These are phyloP conservation scores for Pseudogymnoascus sp. DNA, from an alignment of 2,329 filamentous ascomycete genomes.

Conservation along the genomic window DNA sequence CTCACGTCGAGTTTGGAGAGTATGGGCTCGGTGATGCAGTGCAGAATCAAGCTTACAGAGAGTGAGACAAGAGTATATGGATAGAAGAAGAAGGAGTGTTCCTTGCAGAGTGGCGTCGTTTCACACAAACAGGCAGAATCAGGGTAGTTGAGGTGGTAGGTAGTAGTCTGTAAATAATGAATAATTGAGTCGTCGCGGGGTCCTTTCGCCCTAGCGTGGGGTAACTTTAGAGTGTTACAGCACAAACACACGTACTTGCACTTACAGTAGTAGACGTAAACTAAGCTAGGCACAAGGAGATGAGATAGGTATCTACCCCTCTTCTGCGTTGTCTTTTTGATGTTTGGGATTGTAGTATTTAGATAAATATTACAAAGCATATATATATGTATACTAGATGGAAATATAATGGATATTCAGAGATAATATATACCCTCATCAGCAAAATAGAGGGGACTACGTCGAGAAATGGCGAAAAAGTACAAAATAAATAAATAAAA, in stretches of 20 bases:
- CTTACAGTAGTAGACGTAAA: neutral
- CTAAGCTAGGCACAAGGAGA: constrained; percentile 4
- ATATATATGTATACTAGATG: neutral
- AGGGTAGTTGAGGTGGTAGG: neutral
- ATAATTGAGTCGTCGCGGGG: constrained; percentile 6
- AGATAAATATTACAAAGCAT: neutral
- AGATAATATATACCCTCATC: neutral
- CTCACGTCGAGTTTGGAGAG: neutral
- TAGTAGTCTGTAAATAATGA: neutral
- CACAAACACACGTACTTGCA: neutral
- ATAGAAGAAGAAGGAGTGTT: neutral
- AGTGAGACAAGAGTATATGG: neutral
- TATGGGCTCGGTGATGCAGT: neutral
- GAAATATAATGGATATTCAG: neutral
- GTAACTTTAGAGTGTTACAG: neutral
- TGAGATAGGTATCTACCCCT: neutral
- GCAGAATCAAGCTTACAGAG: neutral
- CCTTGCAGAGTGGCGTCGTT: neutral
- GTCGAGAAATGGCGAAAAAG: neutral
- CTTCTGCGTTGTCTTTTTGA: neutral
- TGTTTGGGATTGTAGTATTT: neutral
- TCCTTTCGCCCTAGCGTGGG: constrained; percentile 6
- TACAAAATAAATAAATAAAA: constrained; percentile 7
- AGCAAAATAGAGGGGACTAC: neutral
- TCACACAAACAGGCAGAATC: constrained; percentile 5